Evolutionary conservation across 352 stramenopile genomes (phyloP).

Genomic region (Phytophthora tubulina): DNA sequence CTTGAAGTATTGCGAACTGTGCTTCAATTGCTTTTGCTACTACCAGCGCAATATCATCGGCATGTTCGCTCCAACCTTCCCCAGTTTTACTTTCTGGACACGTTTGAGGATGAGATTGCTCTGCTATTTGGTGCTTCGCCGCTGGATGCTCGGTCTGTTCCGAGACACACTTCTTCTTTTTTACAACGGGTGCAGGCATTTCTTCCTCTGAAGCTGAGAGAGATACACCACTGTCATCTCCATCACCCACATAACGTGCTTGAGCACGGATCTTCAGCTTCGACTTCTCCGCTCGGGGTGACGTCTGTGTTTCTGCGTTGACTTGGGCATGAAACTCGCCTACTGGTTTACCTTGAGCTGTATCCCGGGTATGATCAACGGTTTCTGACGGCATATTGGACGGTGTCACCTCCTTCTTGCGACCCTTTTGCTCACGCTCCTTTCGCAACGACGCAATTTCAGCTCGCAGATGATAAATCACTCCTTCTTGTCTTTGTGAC

Average conservation of each 20-base stretch:
- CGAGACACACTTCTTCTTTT: background rate
- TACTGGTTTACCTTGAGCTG: background rate
- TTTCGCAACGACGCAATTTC: constrained; percentile 41
- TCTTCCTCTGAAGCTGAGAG: constrained; percentile 29
- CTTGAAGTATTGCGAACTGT: constrained; percentile 47
- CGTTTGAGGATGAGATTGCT: constrained; percentile 1
- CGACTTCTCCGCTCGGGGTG: background rate
- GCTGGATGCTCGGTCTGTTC: background rate
- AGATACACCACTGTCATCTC: constrained; percentile 27
- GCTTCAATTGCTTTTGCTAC: constrained; percentile 54
- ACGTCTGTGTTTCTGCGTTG: constrained; percentile 34
- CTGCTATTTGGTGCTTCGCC: constrained; percentile 4
- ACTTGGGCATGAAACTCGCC: background rate
- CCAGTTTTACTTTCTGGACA: background rate
- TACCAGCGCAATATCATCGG: constrained; percentile 51
- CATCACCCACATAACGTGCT: constrained; percentile 2
- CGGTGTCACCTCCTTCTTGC: constrained; percentile 10
- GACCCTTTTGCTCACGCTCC: constrained; percentile 29
- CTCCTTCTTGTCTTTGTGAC: constrained; percentile 37
- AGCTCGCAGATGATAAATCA: constrained; percentile 38
- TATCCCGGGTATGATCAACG: background rate
- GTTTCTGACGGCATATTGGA: background rate
- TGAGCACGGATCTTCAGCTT: background rate
- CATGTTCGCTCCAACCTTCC: constrained; percentile 25
- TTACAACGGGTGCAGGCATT: background rate